Evolutionary conservation across 2,329 filamentous ascomycete genomes (phyloP), one percentile per base, ranked within the genome.

Genomic region (Neopestalotiopsis sp.): DNA sequence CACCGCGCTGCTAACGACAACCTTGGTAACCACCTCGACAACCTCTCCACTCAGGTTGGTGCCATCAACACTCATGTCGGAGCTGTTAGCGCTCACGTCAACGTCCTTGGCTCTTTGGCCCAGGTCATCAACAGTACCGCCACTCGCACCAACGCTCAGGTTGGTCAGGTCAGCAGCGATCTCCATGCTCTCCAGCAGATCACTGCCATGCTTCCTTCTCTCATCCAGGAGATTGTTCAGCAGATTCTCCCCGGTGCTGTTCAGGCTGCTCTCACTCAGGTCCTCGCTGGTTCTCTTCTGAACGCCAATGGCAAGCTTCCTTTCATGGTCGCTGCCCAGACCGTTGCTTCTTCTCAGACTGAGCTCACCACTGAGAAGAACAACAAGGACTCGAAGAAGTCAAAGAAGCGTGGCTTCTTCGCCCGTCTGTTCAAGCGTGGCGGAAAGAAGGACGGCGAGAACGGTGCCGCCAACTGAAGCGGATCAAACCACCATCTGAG

Each of bases 51-150:
- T 3, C 75, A 77, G n/a, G 58, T 77, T 53, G 67, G 73, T 7
- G 76, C 75, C 10, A 73, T 79, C 5, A 70, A 69, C 5, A 64
- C 71, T 2, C 76, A 78, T 20, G 73, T 76, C 59, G 70, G 68
- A 2, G 75, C 70, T 20, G 58, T 71, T 14, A 42, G 64, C 45
- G 66, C 61, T 14, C 72, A 79, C 24, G 74, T 79, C 61, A 74
- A 71, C 24, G 70, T 76, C 0, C 70, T 79, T 53, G 57, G 76
- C 1, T 61, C 61, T 32, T 73, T 78, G 24, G 1, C 78, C 10
- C 74, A 73, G 28, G 74, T 74, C 1, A 75, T 76, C 7, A 77
- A 77, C 34, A 70, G n/a, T n/a, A 78, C 76, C 17, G 61, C 74
- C 20, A 67, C 62, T 0, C 4, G 70, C 5, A 70, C 69, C 49